Evolutionary conservation across 768 basidiomycete species (phyloP).

Genomic region (Termitomyces sp.): DNA sequence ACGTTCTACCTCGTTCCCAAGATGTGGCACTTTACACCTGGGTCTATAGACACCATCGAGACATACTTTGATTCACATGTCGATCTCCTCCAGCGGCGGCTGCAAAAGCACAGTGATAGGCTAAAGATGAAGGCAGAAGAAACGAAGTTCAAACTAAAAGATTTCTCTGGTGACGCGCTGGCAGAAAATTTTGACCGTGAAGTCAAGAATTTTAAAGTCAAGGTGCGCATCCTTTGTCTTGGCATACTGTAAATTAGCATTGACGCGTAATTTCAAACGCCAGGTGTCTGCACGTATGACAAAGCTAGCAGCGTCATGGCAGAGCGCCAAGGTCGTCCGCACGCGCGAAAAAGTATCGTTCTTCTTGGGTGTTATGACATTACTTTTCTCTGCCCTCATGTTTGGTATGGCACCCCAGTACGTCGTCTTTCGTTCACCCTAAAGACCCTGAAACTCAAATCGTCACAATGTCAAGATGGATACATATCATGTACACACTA

Average conservation of each 20-base stretch:
- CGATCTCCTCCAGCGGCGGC: conserved; percentile 77
- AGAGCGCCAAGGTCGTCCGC: conserved; percentile 84
- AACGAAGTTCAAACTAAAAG: conserved; percentile 63
- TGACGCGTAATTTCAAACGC: conserved; percentile 9
- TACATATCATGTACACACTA: conserved; percentile 83
- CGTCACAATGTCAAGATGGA: conserved; percentile 56
- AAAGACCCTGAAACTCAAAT: conserved; percentile 9
- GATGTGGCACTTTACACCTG: conserved; percentile 25
- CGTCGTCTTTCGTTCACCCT: conserved; percentile 30
- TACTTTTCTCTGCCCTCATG: conserved; percentile 80
- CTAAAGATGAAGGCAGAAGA: conserved; percentile 83
- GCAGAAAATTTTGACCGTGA: conserved; percentile 84
- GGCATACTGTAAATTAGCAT: neutral
- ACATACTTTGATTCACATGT: conserved; percentile 93
- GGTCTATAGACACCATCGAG: conserved; percentile 78
- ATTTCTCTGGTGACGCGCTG: conserved; percentile 60
- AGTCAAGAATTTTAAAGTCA: conserved; percentile 81
- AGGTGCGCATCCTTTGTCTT: conserved; percentile 48
- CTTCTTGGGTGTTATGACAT: conserved; percentile 90
- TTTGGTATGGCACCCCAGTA: conserved; percentile 88
- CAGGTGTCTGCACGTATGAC: conserved; percentile 83
- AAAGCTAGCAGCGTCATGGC: conserved; percentile 80
- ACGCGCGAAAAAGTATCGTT: conserved; percentile 87
- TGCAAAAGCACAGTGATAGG: conserved; percentile 84
- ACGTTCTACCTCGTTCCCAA: conserved; percentile 5